Evolutionary conservation across 208 protist species (phyloP).

Genomic region (Leptomonas pyrrhocoris): DNA sequence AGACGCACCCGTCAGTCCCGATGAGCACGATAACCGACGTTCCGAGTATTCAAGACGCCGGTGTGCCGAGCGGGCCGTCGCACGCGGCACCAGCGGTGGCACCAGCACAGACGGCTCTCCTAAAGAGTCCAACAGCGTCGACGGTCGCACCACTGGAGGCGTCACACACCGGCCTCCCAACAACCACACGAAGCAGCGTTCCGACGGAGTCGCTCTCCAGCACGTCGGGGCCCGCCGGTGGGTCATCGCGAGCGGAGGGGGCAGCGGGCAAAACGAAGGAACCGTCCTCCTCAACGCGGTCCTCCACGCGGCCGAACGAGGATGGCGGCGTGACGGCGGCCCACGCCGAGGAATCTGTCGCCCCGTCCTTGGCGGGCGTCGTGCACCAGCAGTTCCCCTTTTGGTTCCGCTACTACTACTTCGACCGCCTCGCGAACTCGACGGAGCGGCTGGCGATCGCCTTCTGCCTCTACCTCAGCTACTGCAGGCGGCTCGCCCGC

Average conservation of each 20-base stretch:
- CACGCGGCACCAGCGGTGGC: too few species aligned
- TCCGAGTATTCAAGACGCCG: too few species aligned
- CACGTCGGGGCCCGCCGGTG: not conserved
- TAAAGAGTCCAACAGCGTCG: not conserved
- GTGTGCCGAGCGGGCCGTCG: too few species aligned
- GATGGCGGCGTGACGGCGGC: too few species aligned
- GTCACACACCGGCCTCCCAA: not conserved
- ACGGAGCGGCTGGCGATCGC: conserved; percentile 10
- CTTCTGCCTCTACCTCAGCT: conserved; percentile 9
- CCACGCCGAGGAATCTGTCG: not conserved
- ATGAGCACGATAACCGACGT: too few species aligned
- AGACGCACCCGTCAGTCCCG: too few species aligned
- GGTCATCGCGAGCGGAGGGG: too few species aligned
- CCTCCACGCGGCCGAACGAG: too few species aligned
- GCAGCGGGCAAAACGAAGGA: too few species aligned
- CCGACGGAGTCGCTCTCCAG: not conserved
- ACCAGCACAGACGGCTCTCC: too few species aligned
- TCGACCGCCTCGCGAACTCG: conserved; percentile 3
- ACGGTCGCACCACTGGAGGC: too few species aligned
- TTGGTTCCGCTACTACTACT: conserved; percentile 19
- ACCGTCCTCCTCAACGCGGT: too few species aligned
- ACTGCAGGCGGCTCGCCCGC: conserved; percentile 13
- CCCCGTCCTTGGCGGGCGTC: conserved; percentile 1
- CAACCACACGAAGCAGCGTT: not conserved
- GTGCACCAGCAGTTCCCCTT: conserved; percentile 2